These are phyloP conservation scores for Phalaenopsis equestris DNA, from an alignment of 106 monocot genomes.

Conservation along the genomic window DNA sequence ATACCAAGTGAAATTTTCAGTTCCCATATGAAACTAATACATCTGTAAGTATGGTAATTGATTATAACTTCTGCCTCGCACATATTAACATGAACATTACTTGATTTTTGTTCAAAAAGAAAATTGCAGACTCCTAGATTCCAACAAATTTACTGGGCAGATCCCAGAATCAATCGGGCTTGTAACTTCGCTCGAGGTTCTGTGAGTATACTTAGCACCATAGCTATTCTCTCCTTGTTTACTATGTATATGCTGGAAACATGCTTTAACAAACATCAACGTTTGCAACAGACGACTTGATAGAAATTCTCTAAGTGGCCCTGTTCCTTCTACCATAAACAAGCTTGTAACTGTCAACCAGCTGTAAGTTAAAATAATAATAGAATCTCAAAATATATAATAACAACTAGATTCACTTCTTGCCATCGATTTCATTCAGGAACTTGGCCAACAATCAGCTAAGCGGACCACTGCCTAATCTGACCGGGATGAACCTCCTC, in stretches of 20 bases:
- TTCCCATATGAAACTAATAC: conserved; percentile 49
- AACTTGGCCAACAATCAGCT: conserved; percentile 74
- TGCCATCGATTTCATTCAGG: conserved; percentile 26
- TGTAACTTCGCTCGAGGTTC: conserved; percentile 39
- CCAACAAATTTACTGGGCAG: conserved; percentile 49
- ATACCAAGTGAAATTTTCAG: conserved; percentile 54
- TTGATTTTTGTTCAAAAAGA: conserved; percentile 1
- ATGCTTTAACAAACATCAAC: not conserved
- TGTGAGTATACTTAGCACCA: conserved; percentile 40
- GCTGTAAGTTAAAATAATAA: conserved; percentile 54
- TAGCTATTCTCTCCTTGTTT: not conserved
- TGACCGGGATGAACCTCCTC: conserved; percentile 40
- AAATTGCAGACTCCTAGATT: conserved; percentile 54
- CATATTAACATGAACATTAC: not conserved
- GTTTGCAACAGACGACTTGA: conserved; percentile 62
- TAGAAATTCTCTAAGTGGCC: conserved; percentile 49
- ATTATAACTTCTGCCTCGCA: not conserved
- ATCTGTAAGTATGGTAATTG: conserved; percentile 43
- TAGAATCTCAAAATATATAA: not conserved
- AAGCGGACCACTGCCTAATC: conserved; percentile 50
- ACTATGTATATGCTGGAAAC: not conserved
- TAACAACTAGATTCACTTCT: not conserved
- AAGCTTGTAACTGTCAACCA: conserved; percentile 46
- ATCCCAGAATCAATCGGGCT: conserved; percentile 57
- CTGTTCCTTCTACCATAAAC: conserved; percentile 53